Evolutionary conservation across 148 eudicot genomes (phyloP).

Genomic region (Camellia japonica): DNA sequence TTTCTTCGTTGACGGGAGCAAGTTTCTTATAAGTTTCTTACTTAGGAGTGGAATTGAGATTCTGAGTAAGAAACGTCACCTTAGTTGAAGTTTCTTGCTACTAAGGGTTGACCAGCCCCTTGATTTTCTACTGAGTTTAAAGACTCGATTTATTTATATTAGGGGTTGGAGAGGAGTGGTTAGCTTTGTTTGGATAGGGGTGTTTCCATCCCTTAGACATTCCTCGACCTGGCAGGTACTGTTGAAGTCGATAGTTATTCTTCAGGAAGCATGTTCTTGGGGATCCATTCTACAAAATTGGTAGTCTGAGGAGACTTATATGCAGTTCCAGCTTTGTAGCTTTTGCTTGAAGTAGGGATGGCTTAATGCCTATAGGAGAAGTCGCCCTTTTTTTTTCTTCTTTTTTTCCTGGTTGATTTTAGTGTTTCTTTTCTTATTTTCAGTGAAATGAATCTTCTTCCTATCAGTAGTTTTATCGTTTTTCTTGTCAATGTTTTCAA

Average conservation of each 20-base stretch:
- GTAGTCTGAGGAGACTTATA: neutral
- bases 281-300: neutral
- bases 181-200: neutral
- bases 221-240: neutral
- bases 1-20: too few relatives aligned
- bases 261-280: neutral
- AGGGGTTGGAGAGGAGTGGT: slow-evolving; percentile 5
- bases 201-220: neutral
- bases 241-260: too few relatives aligned
- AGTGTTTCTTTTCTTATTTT: neutral
- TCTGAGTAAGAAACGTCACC: too few relatives aligned
- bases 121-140: too few relatives aligned
- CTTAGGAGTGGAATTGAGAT: too few relatives aligned
- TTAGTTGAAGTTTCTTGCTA: too few relatives aligned
- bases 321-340: neutral
- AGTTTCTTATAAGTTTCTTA: too few relatives aligned
- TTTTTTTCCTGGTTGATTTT: neutral
- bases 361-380: neutral
- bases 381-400: neutral
- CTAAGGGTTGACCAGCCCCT: too few relatives aligned
- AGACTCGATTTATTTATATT: neutral
- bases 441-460: neutral
- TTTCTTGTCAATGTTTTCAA: neutral
- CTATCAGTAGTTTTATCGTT: neutral
- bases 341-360: neutral